Evolutionary conservation across 2,329 filamentous ascomycete genomes (phyloP).

Genomic region (Tolypocladium ophioglossoides): DNA sequence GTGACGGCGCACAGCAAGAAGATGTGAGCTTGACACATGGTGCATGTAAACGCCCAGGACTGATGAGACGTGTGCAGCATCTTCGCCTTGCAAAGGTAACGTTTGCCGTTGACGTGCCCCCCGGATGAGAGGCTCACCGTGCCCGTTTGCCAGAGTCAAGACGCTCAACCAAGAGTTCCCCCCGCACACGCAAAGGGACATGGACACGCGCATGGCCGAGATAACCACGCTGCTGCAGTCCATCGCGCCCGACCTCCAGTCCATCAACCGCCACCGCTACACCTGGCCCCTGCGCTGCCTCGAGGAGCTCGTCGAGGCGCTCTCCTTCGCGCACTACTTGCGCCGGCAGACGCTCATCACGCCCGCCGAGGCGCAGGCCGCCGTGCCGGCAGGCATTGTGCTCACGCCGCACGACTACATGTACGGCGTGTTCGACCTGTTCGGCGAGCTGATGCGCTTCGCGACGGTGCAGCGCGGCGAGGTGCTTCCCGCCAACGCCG

Average conservation of each 20-base stretch:
- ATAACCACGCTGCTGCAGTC: slow-evolving; percentile 59
- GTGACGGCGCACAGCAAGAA: slow-evolving; percentile 95
- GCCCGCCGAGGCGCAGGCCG: slow-evolving; percentile 44
- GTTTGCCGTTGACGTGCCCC: neutral
- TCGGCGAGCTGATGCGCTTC: slow-evolving; percentile 95
- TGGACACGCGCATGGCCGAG: slow-evolving; percentile 55
- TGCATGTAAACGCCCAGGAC: too few species aligned
- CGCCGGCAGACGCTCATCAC: slow-evolving; percentile 64
- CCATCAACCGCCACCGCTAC: slow-evolving; percentile 77
- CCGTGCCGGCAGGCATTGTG: slow-evolving; percentile 41
- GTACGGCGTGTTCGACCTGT: slow-evolving; percentile 84
- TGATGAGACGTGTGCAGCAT: slow-evolving; percentile 17
- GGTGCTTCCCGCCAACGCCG: slow-evolving; percentile 25
- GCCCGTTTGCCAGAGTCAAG: slow-evolving; percentile 43
- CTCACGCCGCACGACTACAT: slow-evolving; percentile 79
- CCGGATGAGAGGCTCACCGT: neutral
- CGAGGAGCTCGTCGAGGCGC: slow-evolving; percentile 89
- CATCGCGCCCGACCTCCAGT: slow-evolving; percentile 63
- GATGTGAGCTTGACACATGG: slow-evolving; percentile 49
- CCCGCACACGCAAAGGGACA: slow-evolving; percentile 57
- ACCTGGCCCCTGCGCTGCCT: slow-evolving; percentile 69
- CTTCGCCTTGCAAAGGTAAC: slow-evolving; percentile 27
- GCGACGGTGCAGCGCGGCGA: slow-evolving; percentile 70
- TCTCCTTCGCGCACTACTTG: slow-evolving; percentile 84
- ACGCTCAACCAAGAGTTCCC: slow-evolving; percentile 54